Conservation (phyloP, 345 rosid genomes). For the Populus pruinosa region DNA sequence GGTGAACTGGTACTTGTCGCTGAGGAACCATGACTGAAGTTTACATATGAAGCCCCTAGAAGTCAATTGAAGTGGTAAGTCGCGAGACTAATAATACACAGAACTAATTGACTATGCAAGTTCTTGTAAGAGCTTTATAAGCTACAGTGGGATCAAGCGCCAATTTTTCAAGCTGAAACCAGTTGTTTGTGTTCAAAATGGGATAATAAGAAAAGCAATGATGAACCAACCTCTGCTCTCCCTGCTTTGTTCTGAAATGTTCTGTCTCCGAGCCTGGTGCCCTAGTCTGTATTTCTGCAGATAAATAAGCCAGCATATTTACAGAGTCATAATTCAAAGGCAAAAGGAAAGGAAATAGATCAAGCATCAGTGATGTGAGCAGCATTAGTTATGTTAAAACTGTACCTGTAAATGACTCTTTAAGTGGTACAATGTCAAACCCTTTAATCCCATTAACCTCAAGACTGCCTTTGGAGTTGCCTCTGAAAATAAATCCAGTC, state of each 20-base stretch:
- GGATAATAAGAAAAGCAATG: not conserved
- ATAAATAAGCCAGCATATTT: not conserved
- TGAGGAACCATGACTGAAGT: conserved; percentile 32
- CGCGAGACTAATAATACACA: not conserved
- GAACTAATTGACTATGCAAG: not conserved
- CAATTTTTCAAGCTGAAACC: not conserved
- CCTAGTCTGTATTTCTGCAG: conserved; percentile 86
- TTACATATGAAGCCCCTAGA: conserved; percentile 43
- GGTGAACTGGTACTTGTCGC: conserved; percentile 32
- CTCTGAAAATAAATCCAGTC: conserved; percentile 34
- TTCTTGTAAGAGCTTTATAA: not conserved
- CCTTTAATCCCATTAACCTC: conserved; percentile 86
- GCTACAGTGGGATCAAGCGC: not conserved
- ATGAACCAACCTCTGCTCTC: conserved; percentile 43
- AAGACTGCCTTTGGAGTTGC: conserved; percentile 92
- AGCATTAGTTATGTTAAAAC: not conserved
- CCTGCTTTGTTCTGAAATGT: conserved; percentile 33
- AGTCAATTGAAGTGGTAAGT: not conserved
- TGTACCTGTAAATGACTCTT: conserved; percentile 93
- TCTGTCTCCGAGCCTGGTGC: conserved; percentile 55
- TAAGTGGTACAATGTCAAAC: conserved; percentile 84
- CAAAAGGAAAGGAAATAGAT: not conserved
- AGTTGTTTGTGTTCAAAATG: too few species aligned
- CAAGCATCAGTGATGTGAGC: not conserved
- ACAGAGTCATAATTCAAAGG: not conserved